Percentiles rank a stretch among this genome's conserved stretches.
Evolutionary conservation across 1,139 yeast species (phyloP).

Genomic region (Nakaseomyces nivariensis): DNA sequence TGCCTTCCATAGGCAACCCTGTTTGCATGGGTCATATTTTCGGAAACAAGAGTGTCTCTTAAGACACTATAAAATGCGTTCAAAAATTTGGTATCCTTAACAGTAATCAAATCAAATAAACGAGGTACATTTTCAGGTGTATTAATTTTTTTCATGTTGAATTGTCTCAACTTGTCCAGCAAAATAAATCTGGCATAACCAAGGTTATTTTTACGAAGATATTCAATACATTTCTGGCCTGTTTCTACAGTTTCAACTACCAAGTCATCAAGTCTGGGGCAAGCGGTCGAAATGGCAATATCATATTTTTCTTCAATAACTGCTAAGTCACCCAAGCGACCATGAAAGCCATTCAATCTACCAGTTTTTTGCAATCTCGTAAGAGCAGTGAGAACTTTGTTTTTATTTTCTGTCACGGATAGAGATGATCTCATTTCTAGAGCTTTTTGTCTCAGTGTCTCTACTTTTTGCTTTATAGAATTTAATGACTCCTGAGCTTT

Average conservation of each 20-base stretch:
- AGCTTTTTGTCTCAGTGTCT: slow-evolving; percentile 48
- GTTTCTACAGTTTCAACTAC: slow-evolving; percentile 92
- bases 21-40: slow-evolving; percentile 70
- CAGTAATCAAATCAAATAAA: slow-evolving; percentile 70
- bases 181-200: slow-evolving; percentile 89
- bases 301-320: slow-evolving; percentile 80
- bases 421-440: slow-evolving; percentile 56
- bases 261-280: slow-evolving; percentile 82
- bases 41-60: slow-evolving; percentile 80
- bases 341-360: slow-evolving; percentile 76
- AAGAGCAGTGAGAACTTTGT: slow-evolving; percentile 62
- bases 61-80: slow-evolving; percentile 88
- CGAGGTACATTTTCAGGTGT: slow-evolving; percentile 77
- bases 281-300: slow-evolving; percentile 90
- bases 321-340: slow-evolving; percentile 86
- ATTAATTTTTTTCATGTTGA: slow-evolving; percentile 47
- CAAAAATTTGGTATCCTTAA: slow-evolving; percentile 55
- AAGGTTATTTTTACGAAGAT: slow-evolving; percentile 68
- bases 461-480: slow-evolving; percentile 45
- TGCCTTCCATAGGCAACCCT: slow-evolving; percentile 78
- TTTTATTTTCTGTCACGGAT: slow-evolving; percentile 54
- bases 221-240: slow-evolving; percentile 86
- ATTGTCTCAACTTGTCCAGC: slow-evolving; percentile 60
- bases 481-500: slow-evolving; percentile 41
- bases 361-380: slow-evolving; percentile 68